These are phyloP conservation scores for Aspergillus fructus DNA, from an alignment of 2,329 filamentous ascomycete species.

Conservation along the genomic window DNA sequence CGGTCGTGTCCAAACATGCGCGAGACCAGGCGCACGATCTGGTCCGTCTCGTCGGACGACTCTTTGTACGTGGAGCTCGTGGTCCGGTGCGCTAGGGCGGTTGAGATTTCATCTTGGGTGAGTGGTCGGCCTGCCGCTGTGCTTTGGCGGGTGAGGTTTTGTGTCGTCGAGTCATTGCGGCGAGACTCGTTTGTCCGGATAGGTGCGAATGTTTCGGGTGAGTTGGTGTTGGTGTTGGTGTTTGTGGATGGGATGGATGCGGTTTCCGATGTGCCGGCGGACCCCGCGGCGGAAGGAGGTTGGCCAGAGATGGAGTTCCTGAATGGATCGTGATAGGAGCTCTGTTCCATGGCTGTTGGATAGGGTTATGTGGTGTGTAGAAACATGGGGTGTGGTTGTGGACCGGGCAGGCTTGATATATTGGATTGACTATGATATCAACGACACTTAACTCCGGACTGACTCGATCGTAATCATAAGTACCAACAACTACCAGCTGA, in stretches of 20 bases:
- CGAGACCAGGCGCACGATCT: slow-evolving; percentile 56
- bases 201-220: neutral
- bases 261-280: too few species aligned
- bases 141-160: neutral
- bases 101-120: slow-evolving; percentile 17
- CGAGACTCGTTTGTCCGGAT: slow-evolving; percentile 13
- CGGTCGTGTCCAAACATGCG: slow-evolving; percentile 68
- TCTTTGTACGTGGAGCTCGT: slow-evolving; percentile 23
- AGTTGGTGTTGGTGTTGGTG: too few species aligned
- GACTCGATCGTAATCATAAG: neutral
- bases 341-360: too few species aligned
- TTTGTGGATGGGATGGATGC: too few species aligned
- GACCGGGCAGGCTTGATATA: too few species aligned
- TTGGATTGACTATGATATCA: too few species aligned
- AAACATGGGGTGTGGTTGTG: too few species aligned
- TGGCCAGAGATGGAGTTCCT: too few species aligned
- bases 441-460: neutral
- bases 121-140: slow-evolving; percentile 2
- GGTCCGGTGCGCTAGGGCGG: slow-evolving; percentile 26
- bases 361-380: too few species aligned
- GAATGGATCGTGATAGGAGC: too few species aligned
- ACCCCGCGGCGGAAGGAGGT: too few species aligned
- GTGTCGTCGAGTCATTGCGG: neutral
- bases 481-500: too few species aligned
- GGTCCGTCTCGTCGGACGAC: slow-evolving; percentile 30